Evolutionary conservation across 1,284 basidiomycete genomes (phyloP), one percentile per base, ranked within the genome.

Genomic region (Phellinidium pouzarii): DNA sequence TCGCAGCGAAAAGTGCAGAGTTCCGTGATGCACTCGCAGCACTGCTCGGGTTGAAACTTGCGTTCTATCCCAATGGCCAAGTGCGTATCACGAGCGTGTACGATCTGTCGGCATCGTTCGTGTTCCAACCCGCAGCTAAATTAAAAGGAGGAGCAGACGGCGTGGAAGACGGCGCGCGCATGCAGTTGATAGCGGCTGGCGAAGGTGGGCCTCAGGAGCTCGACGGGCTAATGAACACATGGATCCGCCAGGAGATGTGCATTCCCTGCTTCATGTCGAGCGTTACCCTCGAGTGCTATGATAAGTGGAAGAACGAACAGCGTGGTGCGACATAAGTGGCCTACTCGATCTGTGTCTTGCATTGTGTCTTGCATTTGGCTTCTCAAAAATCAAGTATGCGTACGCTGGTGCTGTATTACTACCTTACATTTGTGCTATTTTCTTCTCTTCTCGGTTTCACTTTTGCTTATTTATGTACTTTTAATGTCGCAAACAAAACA

Each of bases 11-110:
- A 65, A 82, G 81, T 3, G 76, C 80, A 45, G 89, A 93, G 62
- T 92, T 94, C 67, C 76, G 85, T 14, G 86, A 90, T 59, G 82
- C 87, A 11, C 83, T 93, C 46, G 80, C 82, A 0, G 80, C 82
- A 0, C 81, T 94, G 42, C 77, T 94, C 1, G 92, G 91, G 1
- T 80, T 91, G 59, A 92, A 91, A 65, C 74, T 94, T 34, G 82
- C 84, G 1, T 93, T 94, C 64, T 84, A 87, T 57, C 84, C 84
- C 3, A 91, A 89, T 50, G 90, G 90, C 0, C 82, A 88, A 58
- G 83, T 93, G 40, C 78, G 88, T 31, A 80, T 93, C 50, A 92
- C 89, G 3, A 86, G 83, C n/a, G 72, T 85, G 53, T 92, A 83
- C 65, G 87, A 90, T 62, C 71, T 87, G 5, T 73, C 71, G 49